Base-by-base conservation (phyloP, 2,329 filamentous ascomycete species). In the Dryadomyces sulphureus region DNA sequence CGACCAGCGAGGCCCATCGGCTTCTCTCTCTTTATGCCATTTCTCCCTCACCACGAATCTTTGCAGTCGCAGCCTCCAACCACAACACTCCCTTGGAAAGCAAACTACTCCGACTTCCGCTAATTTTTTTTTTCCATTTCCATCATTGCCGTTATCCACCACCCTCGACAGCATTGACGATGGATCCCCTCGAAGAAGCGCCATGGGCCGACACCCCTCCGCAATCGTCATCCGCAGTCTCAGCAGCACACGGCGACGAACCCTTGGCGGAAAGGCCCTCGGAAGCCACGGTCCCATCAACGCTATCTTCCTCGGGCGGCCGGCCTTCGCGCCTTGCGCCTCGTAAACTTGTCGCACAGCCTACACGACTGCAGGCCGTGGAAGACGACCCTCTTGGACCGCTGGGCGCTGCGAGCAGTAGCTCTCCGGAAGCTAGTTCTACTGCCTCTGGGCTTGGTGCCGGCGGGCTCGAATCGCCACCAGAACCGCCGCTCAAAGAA, bases 341-440 rank as follows among this genome's bases (percentile, higher is more conserved):
- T 34, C 77, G 79, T 53, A 75, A 79, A 51, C 68, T 87, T 57
- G 79, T 81, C 54, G 80, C 81, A 49, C 83, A 89, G 59, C 77
- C 82, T 25, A 88, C 84, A 41, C 81, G 79, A 45, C 80, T 90
- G 50, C 79, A 90, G 64, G 81, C 81, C 50, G 81, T 86, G 54
- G 76, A 81, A 38, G 83, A 88, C 59, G 75, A 79, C 52, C 81
- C 83, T 47, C 73, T 89, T 40, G 86, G 85, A 1, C 85, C 85
- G 20, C 68, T 93, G 44, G 85, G 85, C 48, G 81, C 79, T 45
- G 60, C 59, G 5, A 55, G 56, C 63, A 47, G 54, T 56, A 49
- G 50, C 56, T 48, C 54, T 54, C 22, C 38, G 14, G 43, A 32
- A 47, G 52, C 54, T 46, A 57, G 49, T 39, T 43, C 19, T 11